A percentile compares a stretch with the other conserved stretches of the same genome.
phyloP scores from a whole-genome alignment of 78 protist genomes.

The Bodo saltans region DNA sequence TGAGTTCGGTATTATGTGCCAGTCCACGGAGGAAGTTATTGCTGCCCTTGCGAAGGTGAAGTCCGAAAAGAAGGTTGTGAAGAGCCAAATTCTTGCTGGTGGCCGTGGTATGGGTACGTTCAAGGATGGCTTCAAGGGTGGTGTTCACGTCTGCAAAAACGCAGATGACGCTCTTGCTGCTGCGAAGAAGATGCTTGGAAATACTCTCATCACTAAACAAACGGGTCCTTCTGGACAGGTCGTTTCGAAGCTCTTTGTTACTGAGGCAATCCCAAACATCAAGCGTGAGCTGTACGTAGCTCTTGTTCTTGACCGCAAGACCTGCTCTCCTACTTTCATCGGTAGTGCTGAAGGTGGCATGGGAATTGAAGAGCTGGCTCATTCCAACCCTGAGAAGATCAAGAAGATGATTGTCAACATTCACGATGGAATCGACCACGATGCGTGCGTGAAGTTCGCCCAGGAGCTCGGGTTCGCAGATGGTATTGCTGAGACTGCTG shows the following conservation, averaged over 20 bases:
- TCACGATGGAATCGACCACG: slow-evolving; percentile 9
- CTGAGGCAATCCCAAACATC: slow-evolving; percentile 49
- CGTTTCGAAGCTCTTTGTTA: slow-evolving; percentile 54
- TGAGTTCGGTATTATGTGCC: slow-evolving; percentile 29
- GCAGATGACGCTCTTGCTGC: slow-evolving; percentile 31
- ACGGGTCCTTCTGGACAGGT: slow-evolving; percentile 70
- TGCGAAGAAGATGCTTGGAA: slow-evolving; percentile 86
- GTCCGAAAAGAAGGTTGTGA: slow-evolving; percentile 55
- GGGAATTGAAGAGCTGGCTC: slow-evolving; percentile 82
- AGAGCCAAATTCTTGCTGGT: slow-evolving; percentile 94
- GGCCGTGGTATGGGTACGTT: slow-evolving; percentile 95
- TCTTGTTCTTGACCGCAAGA: slow-evolving; percentile 82
- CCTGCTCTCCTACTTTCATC: slow-evolving; percentile 17
- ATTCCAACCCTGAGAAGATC: slow-evolving; percentile 40
- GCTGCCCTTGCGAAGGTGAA: not conserved
- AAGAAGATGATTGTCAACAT: slow-evolving; percentile 19
- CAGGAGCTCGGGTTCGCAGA: slow-evolving; percentile 19
- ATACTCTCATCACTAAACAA: slow-evolving; percentile 86
- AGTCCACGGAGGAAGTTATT: slow-evolving; percentile 29
- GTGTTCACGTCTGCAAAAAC: slow-evolving; percentile 41
- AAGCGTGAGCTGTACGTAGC: slow-evolving; percentile 89
- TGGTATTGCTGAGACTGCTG: not conserved
- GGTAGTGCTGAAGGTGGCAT: slow-evolving; percentile 80
- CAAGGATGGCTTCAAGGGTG: slow-evolving; percentile 66
- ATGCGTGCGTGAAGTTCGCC: slow-evolving; percentile 18